A percentile compares a stretch with the other conserved stretches of the same genome.
phyloP scores from a whole-genome alignment of 1,284 basidiomycete genomes.

The Heliocybe sulcata region DNA sequence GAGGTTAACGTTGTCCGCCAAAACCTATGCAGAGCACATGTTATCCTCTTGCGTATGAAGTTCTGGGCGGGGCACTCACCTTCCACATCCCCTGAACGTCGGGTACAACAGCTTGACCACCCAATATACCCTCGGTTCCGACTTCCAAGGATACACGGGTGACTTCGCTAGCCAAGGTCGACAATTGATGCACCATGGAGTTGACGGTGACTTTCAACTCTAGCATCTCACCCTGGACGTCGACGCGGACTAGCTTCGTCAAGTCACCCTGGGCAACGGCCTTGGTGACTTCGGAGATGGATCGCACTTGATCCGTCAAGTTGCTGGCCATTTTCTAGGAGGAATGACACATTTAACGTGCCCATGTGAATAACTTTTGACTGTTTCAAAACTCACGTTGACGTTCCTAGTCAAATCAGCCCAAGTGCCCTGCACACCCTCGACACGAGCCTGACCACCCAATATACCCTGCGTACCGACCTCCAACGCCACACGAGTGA shows the following conservation, averaged over 20 bases:
- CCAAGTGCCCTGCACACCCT: slow-evolving; percentile 94
- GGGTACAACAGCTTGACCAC: slow-evolving; percentile 86
- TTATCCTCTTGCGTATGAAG: neutral
- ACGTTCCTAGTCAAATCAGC: slow-evolving; percentile 88
- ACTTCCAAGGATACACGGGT: slow-evolving; percentile 88
- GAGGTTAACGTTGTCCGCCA: slow-evolving; percentile 77
- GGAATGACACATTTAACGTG: no score
- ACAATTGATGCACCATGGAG: slow-evolving; percentile 83
- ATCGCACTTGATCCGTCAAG: slow-evolving; percentile 94
- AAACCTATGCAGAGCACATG: slow-evolving; percentile 33
- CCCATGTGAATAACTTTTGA: neutral
- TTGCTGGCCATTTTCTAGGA: slow-evolving; percentile 84
- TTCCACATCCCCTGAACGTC: slow-evolving; percentile 92
- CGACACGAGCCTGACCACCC: slow-evolving; percentile 88
- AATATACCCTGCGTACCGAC: slow-evolving; percentile 91
- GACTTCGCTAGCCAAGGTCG: slow-evolving; percentile 81
- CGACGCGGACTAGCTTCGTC: slow-evolving; percentile 85
- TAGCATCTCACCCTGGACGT: slow-evolving; percentile 96
- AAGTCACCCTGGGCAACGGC: slow-evolving; percentile 93
- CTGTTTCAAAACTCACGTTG: slow-evolving; percentile 49
- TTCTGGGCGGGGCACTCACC: slow-evolving; percentile 30
- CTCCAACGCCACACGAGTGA: slow-evolving; percentile 89
- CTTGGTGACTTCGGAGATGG: slow-evolving; percentile 96
- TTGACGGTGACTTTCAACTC: slow-evolving; percentile 92
- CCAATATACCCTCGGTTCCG: slow-evolving; percentile 92